phyloP scores from a whole-genome alignment of 768 basidiomycete genomes.

The Cystobasidium ongulense region DNA sequence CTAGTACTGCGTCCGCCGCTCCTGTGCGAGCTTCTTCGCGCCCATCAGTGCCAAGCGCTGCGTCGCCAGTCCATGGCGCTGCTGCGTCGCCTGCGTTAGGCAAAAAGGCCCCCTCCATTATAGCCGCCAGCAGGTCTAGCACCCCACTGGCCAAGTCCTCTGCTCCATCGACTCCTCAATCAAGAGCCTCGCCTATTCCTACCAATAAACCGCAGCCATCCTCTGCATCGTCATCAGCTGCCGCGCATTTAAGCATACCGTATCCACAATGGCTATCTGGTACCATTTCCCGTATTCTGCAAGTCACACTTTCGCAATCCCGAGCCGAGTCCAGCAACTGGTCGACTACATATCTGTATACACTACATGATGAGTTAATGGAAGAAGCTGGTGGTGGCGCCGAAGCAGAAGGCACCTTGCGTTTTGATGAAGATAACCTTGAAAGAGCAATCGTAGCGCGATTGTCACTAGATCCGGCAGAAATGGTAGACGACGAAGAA shows the following conservation, averaged over 20 bases:
- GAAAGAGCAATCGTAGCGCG: constrained; percentile 57
- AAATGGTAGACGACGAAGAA: constrained; percentile 53
- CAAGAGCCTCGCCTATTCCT: neutral
- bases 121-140: neutral
- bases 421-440: constrained; percentile 22
- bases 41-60: constrained; percentile 6
- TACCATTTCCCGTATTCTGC: constrained; percentile 66
- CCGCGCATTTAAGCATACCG: constrained; percentile 58
- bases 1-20: constrained; percentile 3
- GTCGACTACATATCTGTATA: constrained; percentile 68
- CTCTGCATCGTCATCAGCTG: constrained; percentile 33
- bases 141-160: constrained; percentile 26
- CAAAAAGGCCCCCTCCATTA: constrained; percentile 29
- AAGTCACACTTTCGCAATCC: constrained; percentile 54
- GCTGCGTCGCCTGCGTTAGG: constrained; percentile 19
- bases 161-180: neutral
- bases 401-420: neutral
- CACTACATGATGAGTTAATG: constrained; percentile 59
- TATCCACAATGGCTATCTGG: constrained; percentile 55
- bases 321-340: constrained; percentile 15
- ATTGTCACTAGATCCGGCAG: constrained; percentile 66
- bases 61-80: constrained; percentile 21
- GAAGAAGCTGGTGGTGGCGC: constrained; percentile 49
- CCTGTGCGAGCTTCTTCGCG: constrained; percentile 27
- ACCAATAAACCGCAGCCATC: constrained; percentile 34